Evolutionary conservation across 768 basidiomycete genomes (phyloP).

Genomic region (Symmetrospora coprosmae): DNA sequence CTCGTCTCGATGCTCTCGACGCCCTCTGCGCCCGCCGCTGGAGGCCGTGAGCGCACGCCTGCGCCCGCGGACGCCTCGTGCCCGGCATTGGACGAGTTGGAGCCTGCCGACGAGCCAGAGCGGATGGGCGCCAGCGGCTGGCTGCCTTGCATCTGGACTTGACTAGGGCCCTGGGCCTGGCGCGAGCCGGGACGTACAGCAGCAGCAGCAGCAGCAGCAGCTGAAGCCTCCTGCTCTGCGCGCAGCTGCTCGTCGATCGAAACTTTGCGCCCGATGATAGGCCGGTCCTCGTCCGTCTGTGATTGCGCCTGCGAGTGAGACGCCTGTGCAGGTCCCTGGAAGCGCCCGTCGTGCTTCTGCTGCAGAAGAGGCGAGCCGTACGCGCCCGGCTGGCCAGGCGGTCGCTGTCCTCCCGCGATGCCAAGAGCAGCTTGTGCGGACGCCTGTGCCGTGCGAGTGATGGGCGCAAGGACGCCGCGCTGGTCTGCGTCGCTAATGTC

Average conservation of each 20-base stretch:
- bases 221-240: neutral
- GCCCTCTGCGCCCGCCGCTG: neutral
- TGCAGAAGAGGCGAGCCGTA: no score
- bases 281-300: no score
- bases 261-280: neutral
- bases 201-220: no score
- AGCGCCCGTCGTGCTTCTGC: no score
- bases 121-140: neutral
- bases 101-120: no score
- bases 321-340: no score
- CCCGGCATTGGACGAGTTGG: neutral
- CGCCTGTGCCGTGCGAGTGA: neutral
- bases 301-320: no score
- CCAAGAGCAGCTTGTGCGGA: constrained; percentile 7
- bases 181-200: neutral
- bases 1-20: neutral
- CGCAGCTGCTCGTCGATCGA: constrained; percentile 4
- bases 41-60: neutral
- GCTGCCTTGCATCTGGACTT: neutral
- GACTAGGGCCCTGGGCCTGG: neutral
- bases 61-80: neutral
- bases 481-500: no score
- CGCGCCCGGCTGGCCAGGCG: neutral
- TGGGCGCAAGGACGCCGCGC: no score
- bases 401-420: neutral